Evolutionary conservation across 805 yeast species (phyloP), one percentile per base, ranked within the genome.

Genomic region (Jamesozyma lodderae): DNA sequence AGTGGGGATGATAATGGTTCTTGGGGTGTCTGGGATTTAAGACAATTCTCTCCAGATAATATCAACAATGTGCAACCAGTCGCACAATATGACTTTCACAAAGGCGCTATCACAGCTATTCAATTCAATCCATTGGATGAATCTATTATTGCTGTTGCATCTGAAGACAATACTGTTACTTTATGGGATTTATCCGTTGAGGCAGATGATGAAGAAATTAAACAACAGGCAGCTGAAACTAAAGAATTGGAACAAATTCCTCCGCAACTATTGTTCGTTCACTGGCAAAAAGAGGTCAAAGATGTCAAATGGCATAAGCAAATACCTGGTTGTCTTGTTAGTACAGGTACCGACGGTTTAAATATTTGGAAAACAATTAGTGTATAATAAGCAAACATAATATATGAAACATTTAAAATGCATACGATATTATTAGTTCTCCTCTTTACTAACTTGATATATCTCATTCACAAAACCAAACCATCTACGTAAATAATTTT

Each of bases 111-210:
- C 53, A 92, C 98, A 1, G 81, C 96, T 5, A 86, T 92, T 47
- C 80, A 90, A 44, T 92, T 90, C 71, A 88, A 88, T 58, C 98
- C 97, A 35, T 68, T 80, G 47, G 98, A 92, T 59, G 98, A 92
- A 63, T 85, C 96, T 0, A 86, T 88, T 45, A 74, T 92, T 38
- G 97, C 97, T 1, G 96, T 90, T 14, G 87, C 94, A 3, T 84
- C 95, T 1, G 97, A 88, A 59, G 98, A 92, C 63, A 87, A 87
- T 60, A 92, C 97, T 5, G 96, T 92, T 7, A 87, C 96, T 1
- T 67, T 92, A 48, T 92, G 98, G 98, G 98, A 92, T 67, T 71
- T 92, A 59, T 90, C 96, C 10, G 98, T 92, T 13, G 98, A 92
- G 66, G 97, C 97, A 3, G 98, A 88, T 61, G 97, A 92, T 57